Conservation (phyloP, 805 yeast species). For the Sugiyamaella chiloensis region DNA sequence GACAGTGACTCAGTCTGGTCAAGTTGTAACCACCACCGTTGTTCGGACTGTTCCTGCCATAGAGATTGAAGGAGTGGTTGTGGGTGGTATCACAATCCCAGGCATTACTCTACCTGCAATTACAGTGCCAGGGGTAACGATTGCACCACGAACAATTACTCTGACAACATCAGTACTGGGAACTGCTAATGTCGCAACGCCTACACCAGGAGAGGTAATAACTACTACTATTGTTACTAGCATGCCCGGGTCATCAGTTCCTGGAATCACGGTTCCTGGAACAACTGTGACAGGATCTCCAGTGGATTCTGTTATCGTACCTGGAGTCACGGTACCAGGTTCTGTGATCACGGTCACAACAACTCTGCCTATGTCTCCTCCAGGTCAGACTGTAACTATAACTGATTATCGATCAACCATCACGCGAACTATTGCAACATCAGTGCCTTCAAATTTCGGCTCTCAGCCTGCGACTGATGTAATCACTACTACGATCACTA, state of each 20-base stretch:
- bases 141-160: slow-evolving; percentile 20
- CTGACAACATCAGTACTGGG: not conserved
- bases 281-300: slow-evolving; percentile 18
- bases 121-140: slow-evolving; percentile 20
- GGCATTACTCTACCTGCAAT: slow-evolving; percentile 7
- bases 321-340: slow-evolving; percentile 10
- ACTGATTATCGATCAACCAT: not conserved
- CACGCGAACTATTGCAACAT: not conserved
- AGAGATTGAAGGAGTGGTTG: slow-evolving; percentile 15
- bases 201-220: slow-evolving; percentile 3
- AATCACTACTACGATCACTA: not conserved
- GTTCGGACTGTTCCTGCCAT: not conserved
- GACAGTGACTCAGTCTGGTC: not conserved
- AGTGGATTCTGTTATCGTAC: slow-evolving; percentile 12
- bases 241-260: slow-evolving; percentile 12
- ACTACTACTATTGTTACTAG: slow-evolving; percentile 13
- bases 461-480: not conserved
- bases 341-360: slow-evolving; percentile 5
- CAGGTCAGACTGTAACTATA: not conserved
- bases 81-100: slow-evolving; percentile 12
- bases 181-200: slow-evolving; percentile 1
- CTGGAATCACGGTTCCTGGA: slow-evolving; percentile 22
- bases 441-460: not conserved
- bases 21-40: not conserved
- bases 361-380: slow-evolving; percentile 1